phyloP scores from a whole-genome alignment of 306 rosid species.

The Elaeagnus macrophylla region DNA sequence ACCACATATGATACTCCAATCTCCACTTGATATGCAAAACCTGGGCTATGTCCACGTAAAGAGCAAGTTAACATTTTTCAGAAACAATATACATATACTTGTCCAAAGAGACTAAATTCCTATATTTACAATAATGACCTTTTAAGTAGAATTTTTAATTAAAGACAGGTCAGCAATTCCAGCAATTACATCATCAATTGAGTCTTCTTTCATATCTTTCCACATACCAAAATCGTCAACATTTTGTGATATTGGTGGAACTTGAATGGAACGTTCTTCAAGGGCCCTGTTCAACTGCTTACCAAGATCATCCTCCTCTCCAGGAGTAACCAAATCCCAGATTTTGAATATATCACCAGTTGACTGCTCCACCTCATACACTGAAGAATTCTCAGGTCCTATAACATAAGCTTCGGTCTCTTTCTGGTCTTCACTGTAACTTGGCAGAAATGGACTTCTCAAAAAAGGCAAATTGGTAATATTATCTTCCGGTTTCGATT shows the following conservation, averaged over 20 bases:
- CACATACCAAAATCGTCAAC: constrained; percentile 18
- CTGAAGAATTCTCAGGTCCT: constrained; percentile 17
- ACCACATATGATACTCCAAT: too few species aligned
- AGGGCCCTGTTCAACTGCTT: constrained; percentile 45
- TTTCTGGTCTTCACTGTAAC: constrained; percentile 39
- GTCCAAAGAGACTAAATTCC: not conserved
- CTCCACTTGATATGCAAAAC: too few species aligned
- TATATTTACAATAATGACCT: not conserved
- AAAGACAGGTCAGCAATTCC: constrained; percentile 50
- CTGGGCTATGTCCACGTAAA: not conserved
- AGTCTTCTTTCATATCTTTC: constrained; percentile 28
- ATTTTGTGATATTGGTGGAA: constrained; percentile 20
- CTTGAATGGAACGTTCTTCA: constrained; percentile 24
- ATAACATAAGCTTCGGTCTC: constrained; percentile 7
- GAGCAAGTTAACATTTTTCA: not conserved
- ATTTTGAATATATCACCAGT: constrained; percentile 50
- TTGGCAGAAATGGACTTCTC: constrained; percentile 65
- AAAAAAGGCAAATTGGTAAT: constrained; percentile 16
- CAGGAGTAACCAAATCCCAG: constrained; percentile 56
- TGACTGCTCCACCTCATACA: constrained; percentile 26
- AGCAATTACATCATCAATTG: constrained; percentile 29
- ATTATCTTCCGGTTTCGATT: constrained; percentile 15
- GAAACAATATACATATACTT: too few species aligned
- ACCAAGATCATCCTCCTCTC: constrained; percentile 55
- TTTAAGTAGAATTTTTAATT: constrained; percentile 9